Base-by-base conservation (phyloP, 257 asterid genomes). In the Solanum habrochaites region DNA sequence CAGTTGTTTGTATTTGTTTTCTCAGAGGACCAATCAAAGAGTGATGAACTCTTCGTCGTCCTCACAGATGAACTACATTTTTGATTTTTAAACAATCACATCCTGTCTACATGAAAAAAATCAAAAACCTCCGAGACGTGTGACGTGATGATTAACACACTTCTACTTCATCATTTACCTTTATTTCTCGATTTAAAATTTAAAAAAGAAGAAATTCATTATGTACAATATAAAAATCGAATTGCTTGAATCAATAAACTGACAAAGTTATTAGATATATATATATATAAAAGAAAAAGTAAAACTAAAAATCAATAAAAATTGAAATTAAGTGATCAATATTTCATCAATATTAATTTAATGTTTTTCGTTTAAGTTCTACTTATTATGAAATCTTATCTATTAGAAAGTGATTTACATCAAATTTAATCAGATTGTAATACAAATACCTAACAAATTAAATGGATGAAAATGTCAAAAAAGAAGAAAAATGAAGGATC, bases 371-470 rank as follows among this genome's bases (percentile, higher is more conserved):
- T 62, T 12, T 62, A 6, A 23, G 2, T 62, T 11, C 15, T 1
- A 52, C 4, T 20, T 11, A n/a, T n/a, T 64, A 25, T 7, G 1
- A 25, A 64, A 1, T 5, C 9, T n/a, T 6, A 2, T 64, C 0
- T 64, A 31, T 11, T 64, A 64, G 16, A n/a, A n/a, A 64, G 7
- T 10, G 6, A 2, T 62, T 62, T 62, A 62, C 3, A 4, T 7
- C 0, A 62, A 62, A 62, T 2, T 62, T 62, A 62, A 23, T 62
- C 31, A 23, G 1, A 62, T 0, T 11, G 2, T 11, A 4, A 62
- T 62, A 69, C 2, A 6, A 69, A 8, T 69, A 29, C 1, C 1
- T 7, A 15, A 29, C 11, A 1, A 31, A 67, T 3, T 43, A 45
- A 15, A 13, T 15, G 20, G 40, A 27, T 45, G 25, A 3, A 27